These are phyloP conservation scores for Sporisorium reilianum DNA, from an alignment of 1,284 basidiomycete genomes.

Conservation along the genomic window DNA sequence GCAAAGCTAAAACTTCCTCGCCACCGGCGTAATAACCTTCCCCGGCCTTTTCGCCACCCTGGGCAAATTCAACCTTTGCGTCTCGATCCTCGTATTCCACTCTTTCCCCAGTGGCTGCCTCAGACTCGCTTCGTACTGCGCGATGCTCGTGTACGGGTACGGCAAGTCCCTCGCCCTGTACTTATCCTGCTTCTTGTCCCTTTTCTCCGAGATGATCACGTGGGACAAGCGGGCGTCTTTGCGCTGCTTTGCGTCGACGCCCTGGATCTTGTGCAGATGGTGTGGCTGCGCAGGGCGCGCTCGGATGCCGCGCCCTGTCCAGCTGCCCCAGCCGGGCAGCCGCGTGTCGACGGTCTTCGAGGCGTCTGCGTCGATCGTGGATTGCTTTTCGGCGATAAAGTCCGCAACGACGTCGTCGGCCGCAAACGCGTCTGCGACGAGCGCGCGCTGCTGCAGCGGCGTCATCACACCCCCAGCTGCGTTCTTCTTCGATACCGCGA, in stretches of 20 bases:
- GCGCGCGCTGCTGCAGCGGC: constrained; percentile 78
- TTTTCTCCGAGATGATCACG: constrained; percentile 93
- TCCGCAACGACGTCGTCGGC: constrained; percentile 93
- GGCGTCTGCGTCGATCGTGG: constrained; percentile 84
- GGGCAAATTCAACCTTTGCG: constrained; percentile 76
- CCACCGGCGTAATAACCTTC: constrained; percentile 59
- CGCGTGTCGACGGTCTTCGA: constrained; percentile 81
- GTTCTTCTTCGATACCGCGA: not conserved
- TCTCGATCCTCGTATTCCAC: constrained; percentile 91
- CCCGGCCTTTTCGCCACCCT: constrained; percentile 61
- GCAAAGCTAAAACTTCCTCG: constrained; percentile 29
- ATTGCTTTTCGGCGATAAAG: constrained; percentile 84
- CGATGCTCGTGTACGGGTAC: constrained; percentile 85
- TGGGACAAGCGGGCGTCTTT: constrained; percentile 86
- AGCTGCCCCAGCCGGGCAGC: constrained; percentile 94
- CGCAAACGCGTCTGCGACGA: constrained; percentile 94
- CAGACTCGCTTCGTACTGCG: constrained; percentile 88
- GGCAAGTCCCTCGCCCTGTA: constrained; percentile 90
- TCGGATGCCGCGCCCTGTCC: constrained; percentile 83
- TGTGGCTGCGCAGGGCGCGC: constrained; percentile 40
- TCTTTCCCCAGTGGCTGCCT: constrained; percentile 84
- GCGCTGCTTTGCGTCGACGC: constrained; percentile 81
- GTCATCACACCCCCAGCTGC: not conserved
- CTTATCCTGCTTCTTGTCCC: constrained; percentile 90
- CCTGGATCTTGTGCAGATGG: constrained; percentile 66